Evolutionary conservation across 2,329 filamentous ascomycete species (phyloP).

Genomic region (Trichophyton schoenleinii): DNA sequence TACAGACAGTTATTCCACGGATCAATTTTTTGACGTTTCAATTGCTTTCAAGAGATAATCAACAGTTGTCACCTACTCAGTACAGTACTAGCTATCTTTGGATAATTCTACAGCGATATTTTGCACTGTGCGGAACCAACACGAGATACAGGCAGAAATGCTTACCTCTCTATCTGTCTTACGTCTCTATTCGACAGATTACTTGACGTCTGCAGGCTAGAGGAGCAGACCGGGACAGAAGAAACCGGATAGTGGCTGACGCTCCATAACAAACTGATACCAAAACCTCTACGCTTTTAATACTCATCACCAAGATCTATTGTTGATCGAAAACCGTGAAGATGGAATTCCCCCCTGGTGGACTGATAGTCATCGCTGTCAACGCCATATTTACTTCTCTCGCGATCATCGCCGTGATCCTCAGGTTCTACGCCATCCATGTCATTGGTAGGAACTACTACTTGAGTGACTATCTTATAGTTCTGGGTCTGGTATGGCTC

Average conservation of each 20-base stretch:
- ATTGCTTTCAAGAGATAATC: no score
- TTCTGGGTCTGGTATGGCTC: background rate
- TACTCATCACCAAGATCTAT: background rate
- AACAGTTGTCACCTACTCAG: no score
- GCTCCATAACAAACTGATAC: background rate
- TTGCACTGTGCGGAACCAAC: background rate
- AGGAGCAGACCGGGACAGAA: background rate
- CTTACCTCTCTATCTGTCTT: background rate
- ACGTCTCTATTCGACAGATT: background rate
- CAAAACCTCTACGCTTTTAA: background rate
- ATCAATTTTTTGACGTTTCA: background rate
- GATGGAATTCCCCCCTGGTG: background rate
- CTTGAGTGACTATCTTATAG: background rate
- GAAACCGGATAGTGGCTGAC: background rate
- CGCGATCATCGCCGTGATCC: background rate
- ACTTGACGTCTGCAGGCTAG: background rate
- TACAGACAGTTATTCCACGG: background rate
- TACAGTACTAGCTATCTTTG: no score
- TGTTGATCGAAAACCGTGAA: background rate
- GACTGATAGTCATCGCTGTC: background rate
- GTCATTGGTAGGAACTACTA: background rate
- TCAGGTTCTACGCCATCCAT: slow-evolving; percentile 1
- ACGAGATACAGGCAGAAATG: background rate
- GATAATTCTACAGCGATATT: background rate
- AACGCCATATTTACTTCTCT: background rate